phyloP scores from a whole-genome alignment of 2,329 filamentous ascomycete genomes.

The Alternaria hordeiaustralica region DNA sequence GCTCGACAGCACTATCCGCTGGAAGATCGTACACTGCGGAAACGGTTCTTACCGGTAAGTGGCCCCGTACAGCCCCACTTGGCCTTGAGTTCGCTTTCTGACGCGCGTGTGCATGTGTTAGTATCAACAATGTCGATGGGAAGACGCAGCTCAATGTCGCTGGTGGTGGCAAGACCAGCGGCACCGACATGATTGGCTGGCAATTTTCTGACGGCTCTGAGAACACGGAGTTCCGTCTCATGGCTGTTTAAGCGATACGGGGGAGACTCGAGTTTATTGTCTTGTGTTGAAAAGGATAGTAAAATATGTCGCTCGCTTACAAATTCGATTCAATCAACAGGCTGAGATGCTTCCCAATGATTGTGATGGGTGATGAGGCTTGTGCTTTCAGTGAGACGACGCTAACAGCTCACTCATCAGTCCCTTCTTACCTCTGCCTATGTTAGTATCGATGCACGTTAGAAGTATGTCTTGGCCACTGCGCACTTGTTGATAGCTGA shows the following conservation, averaged over 20 bases:
- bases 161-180: neutral
- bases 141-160: constrained; percentile 2
- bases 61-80: too few species aligned
- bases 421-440: neutral
- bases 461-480: neutral
- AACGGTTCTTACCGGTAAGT: neutral
- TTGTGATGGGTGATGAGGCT: neutral
- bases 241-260: neutral
- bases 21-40: neutral
- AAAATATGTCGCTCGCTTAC: neutral
- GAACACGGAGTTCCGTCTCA: neutral
- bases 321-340: neutral
- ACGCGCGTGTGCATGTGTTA: neutral
- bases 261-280: neutral
- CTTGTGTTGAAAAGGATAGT: neutral
- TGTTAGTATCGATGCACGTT: neutral
- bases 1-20: neutral
- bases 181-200: neutral
- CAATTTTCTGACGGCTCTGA: neutral
- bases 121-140: neutral
- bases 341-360: neutral
- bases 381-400: neutral
- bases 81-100: neutral
- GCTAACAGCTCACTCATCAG: neutral
- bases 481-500: neutral